Evolutionary conservation across 495 filamentous ascomycete genomes (phyloP).

Genomic region (Delitschia confertaspora): DNA sequence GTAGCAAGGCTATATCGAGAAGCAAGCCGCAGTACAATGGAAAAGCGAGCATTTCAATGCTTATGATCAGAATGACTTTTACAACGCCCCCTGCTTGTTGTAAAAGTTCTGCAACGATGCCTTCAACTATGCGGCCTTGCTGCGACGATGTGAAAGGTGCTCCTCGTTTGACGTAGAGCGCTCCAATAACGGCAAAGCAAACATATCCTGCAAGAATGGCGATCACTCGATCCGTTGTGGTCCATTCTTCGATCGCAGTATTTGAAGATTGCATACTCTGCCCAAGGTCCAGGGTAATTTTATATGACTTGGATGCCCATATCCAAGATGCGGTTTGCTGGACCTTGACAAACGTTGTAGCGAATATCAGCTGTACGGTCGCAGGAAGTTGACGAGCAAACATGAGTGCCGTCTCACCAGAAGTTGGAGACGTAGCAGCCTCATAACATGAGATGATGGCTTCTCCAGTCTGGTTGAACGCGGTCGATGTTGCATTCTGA

Average conservation of each 20-base stretch:
- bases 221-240: constrained; percentile 62
- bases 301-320: constrained; percentile 20
- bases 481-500: constrained; percentile 22
- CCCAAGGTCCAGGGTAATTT: constrained; percentile 20
- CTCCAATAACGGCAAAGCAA: constrained; percentile 61
- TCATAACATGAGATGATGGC: constrained; percentile 5
- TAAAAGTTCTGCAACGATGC: constrained; percentile 68
- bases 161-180: constrained; percentile 65
- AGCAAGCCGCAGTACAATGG: constrained; percentile 91
- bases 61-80: constrained; percentile 97
- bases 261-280: constrained; percentile 12
- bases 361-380: not conserved
- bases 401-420: not conserved
- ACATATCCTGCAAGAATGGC: constrained; percentile 76
- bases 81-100: constrained; percentile 91
- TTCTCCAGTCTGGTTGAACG: constrained; percentile 15
- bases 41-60: constrained; percentile 97
- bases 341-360: not conserved
- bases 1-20: constrained; percentile 79
- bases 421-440: constrained; percentile 1
- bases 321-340: constrained; percentile 4
- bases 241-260: constrained; percentile 48
- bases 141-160: constrained; percentile 55
- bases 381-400: constrained; percentile 9
- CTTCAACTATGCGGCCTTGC: constrained; percentile 64